Conservation (phyloP, 2,329 filamentous ascomycete species). For the Trichophyton verrucosum region DNA sequence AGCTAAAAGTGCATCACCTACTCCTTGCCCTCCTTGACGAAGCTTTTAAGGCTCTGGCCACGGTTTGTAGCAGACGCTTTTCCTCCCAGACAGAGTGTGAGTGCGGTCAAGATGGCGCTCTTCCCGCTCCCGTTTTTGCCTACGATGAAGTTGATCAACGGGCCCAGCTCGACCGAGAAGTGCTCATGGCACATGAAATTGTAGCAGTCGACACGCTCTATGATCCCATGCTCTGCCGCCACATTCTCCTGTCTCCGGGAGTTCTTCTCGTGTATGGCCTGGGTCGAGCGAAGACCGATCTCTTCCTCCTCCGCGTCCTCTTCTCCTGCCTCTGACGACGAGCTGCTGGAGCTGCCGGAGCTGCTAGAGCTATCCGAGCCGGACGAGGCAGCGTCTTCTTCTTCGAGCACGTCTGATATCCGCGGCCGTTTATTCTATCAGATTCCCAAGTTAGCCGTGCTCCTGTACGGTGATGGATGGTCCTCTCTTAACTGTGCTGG, state of each 20-base stretch:
- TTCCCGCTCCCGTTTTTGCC: slow-evolving; percentile 97
- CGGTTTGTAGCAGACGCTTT: slow-evolving; percentile 90
- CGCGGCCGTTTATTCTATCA: slow-evolving; percentile 34
- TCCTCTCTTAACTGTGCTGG: not conserved
- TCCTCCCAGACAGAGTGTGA: slow-evolving; percentile 87
- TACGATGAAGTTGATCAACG: slow-evolving; percentile 94
- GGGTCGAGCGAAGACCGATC: slow-evolving; percentile 50
- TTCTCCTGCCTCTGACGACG: slow-evolving; percentile 9
- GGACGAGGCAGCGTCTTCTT: slow-evolving; percentile 17
- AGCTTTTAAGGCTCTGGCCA: slow-evolving; percentile 73
- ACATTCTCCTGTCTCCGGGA: slow-evolving; percentile 52
- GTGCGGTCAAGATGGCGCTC: slow-evolving; percentile 83
- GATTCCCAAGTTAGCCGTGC: not conserved
- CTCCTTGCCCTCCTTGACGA: slow-evolving; percentile 82
- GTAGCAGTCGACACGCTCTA: slow-evolving; percentile 71
- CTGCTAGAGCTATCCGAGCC: slow-evolving; percentile 6
- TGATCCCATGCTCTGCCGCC: slow-evolving; percentile 70
- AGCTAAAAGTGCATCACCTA: slow-evolving; percentile 30
- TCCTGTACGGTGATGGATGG: not conserved
- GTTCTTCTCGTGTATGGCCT: slow-evolving; percentile 45
- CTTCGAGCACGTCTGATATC: slow-evolving; percentile 19
- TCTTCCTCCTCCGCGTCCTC: slow-evolving; percentile 23
- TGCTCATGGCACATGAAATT: slow-evolving; percentile 96
- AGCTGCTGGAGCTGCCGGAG: slow-evolving; percentile 12
- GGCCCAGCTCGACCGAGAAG: slow-evolving; percentile 72